These are phyloP conservation scores for Balansia obtecta DNA, from an alignment of 2,329 filamentous ascomycete species.

Conservation along the genomic window DNA sequence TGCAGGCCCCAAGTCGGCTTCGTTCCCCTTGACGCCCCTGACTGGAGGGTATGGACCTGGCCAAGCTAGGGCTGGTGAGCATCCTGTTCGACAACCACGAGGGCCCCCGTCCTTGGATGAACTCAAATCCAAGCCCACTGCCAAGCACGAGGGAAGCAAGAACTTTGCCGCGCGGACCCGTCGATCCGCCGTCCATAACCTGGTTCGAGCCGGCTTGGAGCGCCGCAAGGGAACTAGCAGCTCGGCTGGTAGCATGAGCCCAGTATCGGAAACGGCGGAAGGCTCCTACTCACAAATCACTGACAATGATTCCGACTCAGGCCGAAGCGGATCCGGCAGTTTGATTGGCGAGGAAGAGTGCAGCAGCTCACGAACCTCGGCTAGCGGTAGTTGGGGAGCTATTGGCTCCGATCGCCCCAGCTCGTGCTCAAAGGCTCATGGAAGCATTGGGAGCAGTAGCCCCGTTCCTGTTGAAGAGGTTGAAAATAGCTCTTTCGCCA, in stretches of 20 bases:
- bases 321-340: conserved; percentile 65
- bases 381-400: conserved; percentile 61
- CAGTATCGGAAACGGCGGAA: conserved; percentile 69
- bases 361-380: conserved; percentile 65
- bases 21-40: conserved; percentile 67
- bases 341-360: conserved; percentile 60
- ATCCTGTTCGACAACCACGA: conserved; percentile 84
- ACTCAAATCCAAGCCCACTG: conserved; percentile 76
- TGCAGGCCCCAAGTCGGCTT: conserved; percentile 63
- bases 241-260: conserved; percentile 68
- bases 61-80: conserved; percentile 84
- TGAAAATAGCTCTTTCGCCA: conserved; percentile 50
- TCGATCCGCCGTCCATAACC: conserved; percentile 79
- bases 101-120: conserved; percentile 88
- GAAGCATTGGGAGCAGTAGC: conserved; percentile 42
- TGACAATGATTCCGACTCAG: conserved; percentile 64
- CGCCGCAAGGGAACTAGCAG: conserved; percentile 67
- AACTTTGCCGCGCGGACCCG: conserved; percentile 93
- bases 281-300: conserved; percentile 53
- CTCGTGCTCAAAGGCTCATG: conserved; percentile 52
- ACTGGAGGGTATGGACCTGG: conserved; percentile 86
- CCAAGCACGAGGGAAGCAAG: conserved; percentile 90
- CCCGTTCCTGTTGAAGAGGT: conserved; percentile 32
- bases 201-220: conserved; percentile 80
- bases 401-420: conserved; percentile 79